Evolutionary conservation across 495 filamentous ascomycete genomes (phyloP), one percentile per base, ranked within the genome.

Genomic region (Penicillium bovifimosum): DNA sequence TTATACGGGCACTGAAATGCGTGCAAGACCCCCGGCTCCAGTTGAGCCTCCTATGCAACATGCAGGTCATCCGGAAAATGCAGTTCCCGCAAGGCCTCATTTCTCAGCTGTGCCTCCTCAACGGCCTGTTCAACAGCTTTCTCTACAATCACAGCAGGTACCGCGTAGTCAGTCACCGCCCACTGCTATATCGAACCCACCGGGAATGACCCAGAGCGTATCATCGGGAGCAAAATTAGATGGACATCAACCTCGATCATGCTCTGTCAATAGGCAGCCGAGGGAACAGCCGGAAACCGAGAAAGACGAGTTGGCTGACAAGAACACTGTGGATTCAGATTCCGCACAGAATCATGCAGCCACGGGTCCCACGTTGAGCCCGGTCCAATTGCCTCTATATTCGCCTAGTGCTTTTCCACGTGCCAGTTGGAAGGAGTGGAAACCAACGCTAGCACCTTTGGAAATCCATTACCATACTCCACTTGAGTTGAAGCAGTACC

Each of bases 381-480:
- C n/a, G 17, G 14, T 6, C 24, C 32, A n/a, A 0, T 3, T 11
- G 3, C 20, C 32, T 47, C 32, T 9, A 17, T 5, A 3, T 36
- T 17, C 16, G 11, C 1, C 14, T 7, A 5, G 14, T 45, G 16
- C 7, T 17, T 5, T 0, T 17, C 11, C n/a, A 27, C 8, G 5
- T 6, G 18, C 5, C 14, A 9, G 11, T n/a, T 29, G 27, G 26
- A 8, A 5, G 5, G 13, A 3, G 3, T 13, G 17, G 28, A 10
- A 9, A 47, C 3, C 18, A 6, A 1, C 31, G 18, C 7, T 18
- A 24, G 18, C 44, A n/a, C 18, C 32, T 28, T 16, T 27, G 7
- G 5, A 34, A 14, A 10, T 13, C 54, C 91, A 95, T 62, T 89
- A 95, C 61, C 96, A 88, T 88, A 84, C 89, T 47, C 91, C 91